Evolutionary conservation across 768 basidiomycete genomes (phyloP).

Genomic region (Trametes villosa): DNA sequence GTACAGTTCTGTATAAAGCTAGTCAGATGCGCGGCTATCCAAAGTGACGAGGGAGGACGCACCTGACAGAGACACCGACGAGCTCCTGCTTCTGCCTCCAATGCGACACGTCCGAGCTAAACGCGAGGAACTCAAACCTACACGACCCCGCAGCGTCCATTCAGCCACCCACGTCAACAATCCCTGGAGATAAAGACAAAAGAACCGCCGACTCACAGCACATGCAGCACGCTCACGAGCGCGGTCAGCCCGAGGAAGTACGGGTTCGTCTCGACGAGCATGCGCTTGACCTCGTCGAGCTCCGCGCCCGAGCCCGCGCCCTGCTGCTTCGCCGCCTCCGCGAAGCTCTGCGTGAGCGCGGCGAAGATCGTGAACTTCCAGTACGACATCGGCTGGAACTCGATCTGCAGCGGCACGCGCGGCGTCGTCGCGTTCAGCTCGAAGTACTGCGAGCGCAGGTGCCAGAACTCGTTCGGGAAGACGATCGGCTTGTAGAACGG

Average conservation of each 20-base stretch:
- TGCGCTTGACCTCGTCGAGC: conserved; percentile 93
- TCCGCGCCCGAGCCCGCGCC: conserved; percentile 67
- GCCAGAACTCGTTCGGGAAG: conserved; percentile 97
- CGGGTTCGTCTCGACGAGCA: conserved; percentile 88
- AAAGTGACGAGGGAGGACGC: conserved; percentile 30
- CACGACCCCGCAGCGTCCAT: conserved; percentile 12
- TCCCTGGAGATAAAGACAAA: not conserved
- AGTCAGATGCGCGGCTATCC: not conserved
- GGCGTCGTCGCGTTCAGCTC: conserved; percentile 88
- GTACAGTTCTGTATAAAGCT: conserved; percentile 54
- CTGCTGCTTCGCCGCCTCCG: conserved; percentile 81
- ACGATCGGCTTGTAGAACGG: conserved; percentile 86
- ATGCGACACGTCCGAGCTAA: conserved; percentile 93
- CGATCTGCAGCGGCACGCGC: conserved; percentile 76
- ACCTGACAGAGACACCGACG: conserved; percentile 94
- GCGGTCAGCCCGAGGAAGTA: conserved; percentile 87
- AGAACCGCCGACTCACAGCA: conserved; percentile 53
- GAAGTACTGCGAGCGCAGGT: conserved; percentile 76
- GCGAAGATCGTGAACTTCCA: conserved; percentile 89
- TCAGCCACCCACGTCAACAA: not conserved
- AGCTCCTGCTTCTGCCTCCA: conserved; percentile 96
- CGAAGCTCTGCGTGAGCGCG: conserved; percentile 83
- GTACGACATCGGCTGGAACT: conserved; percentile 83
- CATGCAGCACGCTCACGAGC: conserved; percentile 85
- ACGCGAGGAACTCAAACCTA: conserved; percentile 95